Evolutionary conservation across 2,329 filamentous ascomycete species (phyloP).

Genomic region (Cladosporium sp.): DNA sequence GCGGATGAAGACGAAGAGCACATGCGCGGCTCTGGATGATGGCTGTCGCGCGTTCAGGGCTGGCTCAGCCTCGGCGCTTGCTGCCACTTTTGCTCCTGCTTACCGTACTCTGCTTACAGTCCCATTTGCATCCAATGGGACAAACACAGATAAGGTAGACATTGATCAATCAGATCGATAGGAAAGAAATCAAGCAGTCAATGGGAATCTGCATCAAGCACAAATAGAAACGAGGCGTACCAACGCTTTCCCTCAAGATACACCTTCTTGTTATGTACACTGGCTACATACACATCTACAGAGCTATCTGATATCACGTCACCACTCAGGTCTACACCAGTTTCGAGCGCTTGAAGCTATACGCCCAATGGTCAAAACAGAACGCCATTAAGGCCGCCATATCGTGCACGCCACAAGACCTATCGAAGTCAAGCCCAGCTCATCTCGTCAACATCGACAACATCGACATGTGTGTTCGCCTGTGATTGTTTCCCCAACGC

Average conservation of each 20-base stretch:
- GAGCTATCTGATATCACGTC: neutral
- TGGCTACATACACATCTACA: constrained; percentile 1
- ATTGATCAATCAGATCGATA: too few relatives aligned
- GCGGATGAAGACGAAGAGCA: neutral
- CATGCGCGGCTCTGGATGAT: neutral
- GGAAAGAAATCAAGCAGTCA: too few relatives aligned
- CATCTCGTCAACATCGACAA: neutral
- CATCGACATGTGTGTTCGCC: neutral
- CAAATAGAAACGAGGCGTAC: neutral
- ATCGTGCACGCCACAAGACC: neutral
- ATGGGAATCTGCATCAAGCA: neutral
- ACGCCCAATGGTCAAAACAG: too few relatives aligned
- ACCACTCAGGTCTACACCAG: too few relatives aligned
- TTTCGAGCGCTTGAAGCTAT: too few relatives aligned
- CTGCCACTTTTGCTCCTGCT: neutral
- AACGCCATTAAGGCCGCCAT: neutral
- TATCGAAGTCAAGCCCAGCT: neutral
- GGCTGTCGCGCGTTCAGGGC: neutral
- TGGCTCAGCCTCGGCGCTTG: neutral
- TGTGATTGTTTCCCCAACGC: neutral
- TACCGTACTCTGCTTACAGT: too few relatives aligned
- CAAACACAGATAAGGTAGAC: too few relatives aligned
- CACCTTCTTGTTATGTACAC: neutral
- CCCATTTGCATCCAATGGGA: too few relatives aligned
- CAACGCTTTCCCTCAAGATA: neutral